Conservation (phyloP, 306 rosid genomes). For the Pterocarpus santalinus region DNA sequence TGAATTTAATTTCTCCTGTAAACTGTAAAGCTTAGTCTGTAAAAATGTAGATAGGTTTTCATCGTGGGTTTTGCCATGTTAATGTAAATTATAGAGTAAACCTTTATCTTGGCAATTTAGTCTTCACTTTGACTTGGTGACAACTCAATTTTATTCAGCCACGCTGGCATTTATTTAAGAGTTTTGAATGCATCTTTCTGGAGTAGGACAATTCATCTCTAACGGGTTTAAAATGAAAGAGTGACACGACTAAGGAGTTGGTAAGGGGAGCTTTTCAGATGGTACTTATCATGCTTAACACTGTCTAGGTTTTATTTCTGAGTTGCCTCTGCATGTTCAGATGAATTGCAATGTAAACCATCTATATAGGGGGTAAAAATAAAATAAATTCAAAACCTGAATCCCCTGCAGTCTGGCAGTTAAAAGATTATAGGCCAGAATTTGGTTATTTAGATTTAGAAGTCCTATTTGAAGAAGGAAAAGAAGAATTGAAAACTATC, state of each 20-base stretch:
- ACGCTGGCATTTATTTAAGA: constrained; percentile 16
- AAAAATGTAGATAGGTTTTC: constrained; percentile 33
- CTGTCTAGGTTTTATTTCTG: constrained; percentile 7
- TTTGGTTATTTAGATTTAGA: constrained; percentile 1
- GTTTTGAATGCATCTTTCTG: constrained; percentile 35
- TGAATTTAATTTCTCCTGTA: constrained; percentile 17
- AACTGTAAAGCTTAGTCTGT: background rate
- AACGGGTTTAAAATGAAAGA: constrained; percentile 36
- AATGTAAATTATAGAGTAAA: constrained; percentile 31
- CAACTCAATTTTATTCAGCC: constrained; percentile 39
- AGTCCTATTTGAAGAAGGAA: constrained; percentile 3
- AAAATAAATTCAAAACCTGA: background rate
- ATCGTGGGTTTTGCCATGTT: constrained; percentile 26
- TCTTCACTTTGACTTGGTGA: constrained; percentile 19
- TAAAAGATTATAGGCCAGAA: background rate
- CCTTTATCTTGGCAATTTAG: constrained; percentile 14
- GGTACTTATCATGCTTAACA: constrained; percentile 32
- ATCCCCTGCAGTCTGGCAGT: constrained; percentile 8
- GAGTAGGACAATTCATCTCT: constrained; percentile 31
- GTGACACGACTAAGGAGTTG: constrained; percentile 43
- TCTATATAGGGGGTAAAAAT: background rate
- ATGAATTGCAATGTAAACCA: background rate
- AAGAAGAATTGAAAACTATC: background rate
- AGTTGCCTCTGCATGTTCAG: background rate
- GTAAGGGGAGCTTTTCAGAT: constrained; percentile 35